Base-by-base conservation (phyloP, 768 basidiomycete species). In the Pleurotus sapidus region DNA sequence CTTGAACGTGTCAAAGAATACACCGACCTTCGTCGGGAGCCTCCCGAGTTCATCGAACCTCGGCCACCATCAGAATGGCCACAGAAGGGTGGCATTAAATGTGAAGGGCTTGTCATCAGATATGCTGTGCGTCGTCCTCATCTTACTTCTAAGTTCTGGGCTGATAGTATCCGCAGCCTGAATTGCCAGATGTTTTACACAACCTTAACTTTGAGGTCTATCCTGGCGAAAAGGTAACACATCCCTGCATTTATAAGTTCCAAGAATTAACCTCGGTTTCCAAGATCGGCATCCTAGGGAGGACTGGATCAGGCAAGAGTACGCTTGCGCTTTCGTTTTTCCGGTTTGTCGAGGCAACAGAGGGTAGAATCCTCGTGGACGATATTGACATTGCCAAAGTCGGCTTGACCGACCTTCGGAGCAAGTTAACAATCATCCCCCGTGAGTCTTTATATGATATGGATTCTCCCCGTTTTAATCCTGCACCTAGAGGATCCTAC, bases 1-100 rank as follows among this genome's bases (percentile, higher is more conserved):
- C 73, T 93, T 37, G 93, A 95, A 69, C 88, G 95, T 51, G 84
- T 96, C 68, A 94, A 94, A 67, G 95, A 96, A 72, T 95, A 89
- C 68, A 89, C 93, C 3, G 90, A 93, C 61, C 71, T 95, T 25
- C 68, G 75, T 42, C 81, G 81, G 24, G 95, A 98, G 74, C 80
- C 87, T 7, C 78, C 93, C 1, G 95, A 98, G 67, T 91, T 88
- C 65, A 68, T 91, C 43, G 93, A 97, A 58, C 93, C 92, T 3
- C 76, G 93, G n/a, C 94, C 95, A 4, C 77, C 85, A 0, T 72
- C 81, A 4, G 77, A 83, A 30, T 97, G 95, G 95, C 95, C 95
- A 2, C 75, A 83, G 4, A 73, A 70, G 5, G 91, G 91, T 37
- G 74, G 79, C 58, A 80, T 95, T 62, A 77, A 79, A 61, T 89